Conservation (phyloP, 2,329 filamentous ascomycete species). For the Aspergillus intermedius region DNA sequence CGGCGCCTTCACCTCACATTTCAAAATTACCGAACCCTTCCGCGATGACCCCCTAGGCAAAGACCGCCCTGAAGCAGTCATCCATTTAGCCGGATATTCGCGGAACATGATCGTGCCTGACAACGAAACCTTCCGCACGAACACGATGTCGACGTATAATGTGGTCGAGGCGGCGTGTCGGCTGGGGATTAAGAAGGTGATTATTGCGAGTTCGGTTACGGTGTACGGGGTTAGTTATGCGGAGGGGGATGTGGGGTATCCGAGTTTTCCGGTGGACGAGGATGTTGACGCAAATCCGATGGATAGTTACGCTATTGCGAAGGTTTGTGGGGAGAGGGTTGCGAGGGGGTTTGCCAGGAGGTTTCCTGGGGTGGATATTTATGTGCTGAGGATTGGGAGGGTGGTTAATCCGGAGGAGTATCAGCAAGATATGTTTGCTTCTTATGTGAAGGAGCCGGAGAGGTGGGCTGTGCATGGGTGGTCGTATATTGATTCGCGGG, state of each 20-base stretch:
- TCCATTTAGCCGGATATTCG: slow-evolving; percentile 56
- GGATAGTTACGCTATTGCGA: slow-evolving; percentile 57
- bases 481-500: slow-evolving; percentile 57
- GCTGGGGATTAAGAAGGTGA: slow-evolving; percentile 55
- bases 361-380: slow-evolving; percentile 50
- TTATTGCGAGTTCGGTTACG: slow-evolving; percentile 55
- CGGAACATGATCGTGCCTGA: slow-evolving; percentile 57
- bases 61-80: slow-evolving; percentile 50
- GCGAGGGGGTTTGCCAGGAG: slow-evolving; percentile 52
- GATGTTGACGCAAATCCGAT: slow-evolving; percentile 54
- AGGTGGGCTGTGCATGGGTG: slow-evolving; percentile 53
- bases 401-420: slow-evolving; percentile 59
- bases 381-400: slow-evolving; percentile 55
- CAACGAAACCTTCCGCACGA: slow-evolving; percentile 52
- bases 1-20: slow-evolving; percentile 52
- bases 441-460: slow-evolving; percentile 46
- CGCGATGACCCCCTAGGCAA: slow-evolving; percentile 30
- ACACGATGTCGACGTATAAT: slow-evolving; percentile 54
- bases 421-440: slow-evolving; percentile 43
- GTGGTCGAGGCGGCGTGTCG: slow-evolving; percentile 58
- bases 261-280: slow-evolving; percentile 55
- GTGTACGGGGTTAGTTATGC: slow-evolving; percentile 58
- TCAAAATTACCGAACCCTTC: slow-evolving; percentile 42
- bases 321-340: slow-evolving; percentile 53
- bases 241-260: slow-evolving; percentile 52